A percentile compares a stretch with the other conserved stretches of the same genome.
These are phyloP conservation scores for Wallacemonas rigidus DNA, from an alignment of 208 protist genomes.

Conservation along the genomic window DNA sequence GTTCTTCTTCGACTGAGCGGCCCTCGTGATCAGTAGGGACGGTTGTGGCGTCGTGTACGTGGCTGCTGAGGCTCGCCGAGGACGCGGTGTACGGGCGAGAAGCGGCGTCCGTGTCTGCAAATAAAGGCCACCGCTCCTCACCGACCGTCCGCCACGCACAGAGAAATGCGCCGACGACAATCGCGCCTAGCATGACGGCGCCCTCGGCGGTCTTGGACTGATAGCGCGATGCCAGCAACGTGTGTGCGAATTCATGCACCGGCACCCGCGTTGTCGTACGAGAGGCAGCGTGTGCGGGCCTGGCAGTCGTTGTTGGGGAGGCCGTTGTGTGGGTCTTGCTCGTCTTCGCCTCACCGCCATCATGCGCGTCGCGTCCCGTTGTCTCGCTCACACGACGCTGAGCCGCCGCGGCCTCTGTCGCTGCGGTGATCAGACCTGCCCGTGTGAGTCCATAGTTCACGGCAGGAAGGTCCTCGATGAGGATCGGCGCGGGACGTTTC, in stretches of 20 bases:
- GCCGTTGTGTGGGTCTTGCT: too few species aligned
- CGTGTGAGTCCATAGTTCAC: constrained; percentile 11
- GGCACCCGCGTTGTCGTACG: neutral
- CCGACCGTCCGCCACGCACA: constrained; percentile 48
- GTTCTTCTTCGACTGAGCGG: neutral
- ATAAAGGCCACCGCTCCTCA: constrained; percentile 5
- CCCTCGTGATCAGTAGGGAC: too few species aligned
- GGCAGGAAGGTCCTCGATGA: constrained; percentile 6
- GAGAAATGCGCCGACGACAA: constrained; percentile 61
- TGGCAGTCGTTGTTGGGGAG: too few species aligned
- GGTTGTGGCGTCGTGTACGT: neutral
- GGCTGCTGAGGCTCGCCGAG: neutral
- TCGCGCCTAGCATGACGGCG: neutral
- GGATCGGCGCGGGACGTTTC: constrained; percentile 2
- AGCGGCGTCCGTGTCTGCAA: neutral
- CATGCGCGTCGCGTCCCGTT: neutral
- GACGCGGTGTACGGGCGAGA: neutral
- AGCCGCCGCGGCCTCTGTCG: neutral
- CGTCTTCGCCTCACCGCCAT: too few species aligned
- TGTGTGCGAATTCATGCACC: constrained; percentile 3
- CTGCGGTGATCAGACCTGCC: neutral
- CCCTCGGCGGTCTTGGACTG: constrained; percentile 1
- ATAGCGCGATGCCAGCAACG: neutral
- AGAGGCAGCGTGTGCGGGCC: too few species aligned
- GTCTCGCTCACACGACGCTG: neutral